Conservation (phyloP, 257 asterid species). For the Gentiana straminea region DNA sequence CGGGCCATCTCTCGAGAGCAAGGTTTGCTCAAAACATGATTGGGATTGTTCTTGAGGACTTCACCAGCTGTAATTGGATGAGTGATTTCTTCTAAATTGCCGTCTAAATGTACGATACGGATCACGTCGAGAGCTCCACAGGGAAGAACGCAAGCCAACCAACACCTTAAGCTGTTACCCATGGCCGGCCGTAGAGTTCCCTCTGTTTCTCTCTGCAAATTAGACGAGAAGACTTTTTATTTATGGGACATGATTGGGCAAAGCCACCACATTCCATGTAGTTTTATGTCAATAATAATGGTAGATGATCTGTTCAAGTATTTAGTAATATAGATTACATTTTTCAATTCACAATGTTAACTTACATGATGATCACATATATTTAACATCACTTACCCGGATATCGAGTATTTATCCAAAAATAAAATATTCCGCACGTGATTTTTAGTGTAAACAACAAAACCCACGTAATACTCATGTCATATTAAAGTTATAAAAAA, state of each 20-base stretch:
- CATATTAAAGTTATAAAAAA: background rate
- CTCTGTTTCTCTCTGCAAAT: slow-evolving; percentile 2
- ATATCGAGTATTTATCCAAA: too few relatives aligned
- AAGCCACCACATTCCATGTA: too few relatives aligned
- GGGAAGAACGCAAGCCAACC: slow-evolving; percentile 95
- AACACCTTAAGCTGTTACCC: slow-evolving; percentile 94
- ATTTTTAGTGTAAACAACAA: too few relatives aligned
- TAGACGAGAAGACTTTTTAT: slow-evolving; percentile 7
- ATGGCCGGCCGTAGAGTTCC: slow-evolving; percentile 12
- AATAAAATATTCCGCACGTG: too few relatives aligned
- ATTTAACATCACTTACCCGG: too few relatives aligned
- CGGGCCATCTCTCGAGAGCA: slow-evolving; percentile 44
- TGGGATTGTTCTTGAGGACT: slow-evolving; percentile 50
- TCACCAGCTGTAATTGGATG: slow-evolving; percentile 72
- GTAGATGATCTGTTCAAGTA: too few relatives aligned
- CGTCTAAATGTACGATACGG: slow-evolving; percentile 82
- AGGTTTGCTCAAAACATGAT: slow-evolving; percentile 66
- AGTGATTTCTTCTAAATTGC: slow-evolving; percentile 63
- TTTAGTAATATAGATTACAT: too few relatives aligned
- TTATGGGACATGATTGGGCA: slow-evolving; percentile 8
- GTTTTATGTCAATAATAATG: too few relatives aligned
- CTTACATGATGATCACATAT: too few relatives aligned
- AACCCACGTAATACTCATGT: background rate
- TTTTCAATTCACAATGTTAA: too few relatives aligned
- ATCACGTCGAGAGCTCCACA: slow-evolving; percentile 95